These are phyloP conservation scores for Plasmodium relictum DNA, from an alignment of 169 alveolate genomes.

Conservation along the genomic window DNA sequence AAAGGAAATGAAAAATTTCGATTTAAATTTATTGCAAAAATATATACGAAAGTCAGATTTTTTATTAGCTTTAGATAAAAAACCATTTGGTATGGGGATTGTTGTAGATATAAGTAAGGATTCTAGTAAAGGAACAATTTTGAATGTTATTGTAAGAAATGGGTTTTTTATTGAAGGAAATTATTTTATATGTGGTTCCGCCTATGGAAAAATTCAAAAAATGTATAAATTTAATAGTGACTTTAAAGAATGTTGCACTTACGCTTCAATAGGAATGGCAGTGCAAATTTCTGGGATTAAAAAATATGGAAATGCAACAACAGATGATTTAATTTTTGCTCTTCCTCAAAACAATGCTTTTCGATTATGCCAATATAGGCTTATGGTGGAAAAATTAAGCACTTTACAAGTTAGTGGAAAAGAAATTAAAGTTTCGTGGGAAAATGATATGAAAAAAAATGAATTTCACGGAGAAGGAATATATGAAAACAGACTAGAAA, in stretches of 20 bases:
- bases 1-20: conserved; percentile 4
- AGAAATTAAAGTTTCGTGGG: conserved; percentile 84
- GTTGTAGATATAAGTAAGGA: conserved; percentile 82
- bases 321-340: conserved; percentile 83
- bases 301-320: conserved; percentile 79
- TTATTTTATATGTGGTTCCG: conserved; percentile 87
- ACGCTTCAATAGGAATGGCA: conserved; percentile 84
- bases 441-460: conserved; percentile 76
- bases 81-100: conserved; percentile 83
- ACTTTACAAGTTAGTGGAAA: conserved; percentile 84
- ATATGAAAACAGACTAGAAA: conserved; percentile 60
- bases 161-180: conserved; percentile 85
- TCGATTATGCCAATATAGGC: conserved; percentile 85
- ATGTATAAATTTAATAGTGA: conserved; percentile 80
- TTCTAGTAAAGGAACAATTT: conserved; percentile 80
- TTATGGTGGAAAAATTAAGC: conserved; percentile 79
- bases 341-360: conserved; percentile 87
- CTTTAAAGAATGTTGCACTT: conserved; percentile 57
- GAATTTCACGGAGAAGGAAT: conserved; percentile 62
- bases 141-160: conserved; percentile 82
- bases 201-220: conserved; percentile 83
- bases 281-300: conserved; percentile 83
- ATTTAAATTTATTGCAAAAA: conserved; percentile 33
- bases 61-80: conserved; percentile 79
- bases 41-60: conserved; percentile 84